Conservation (phyloP, 1,139 yeast species). For the Lodderomyces theae region DNA sequence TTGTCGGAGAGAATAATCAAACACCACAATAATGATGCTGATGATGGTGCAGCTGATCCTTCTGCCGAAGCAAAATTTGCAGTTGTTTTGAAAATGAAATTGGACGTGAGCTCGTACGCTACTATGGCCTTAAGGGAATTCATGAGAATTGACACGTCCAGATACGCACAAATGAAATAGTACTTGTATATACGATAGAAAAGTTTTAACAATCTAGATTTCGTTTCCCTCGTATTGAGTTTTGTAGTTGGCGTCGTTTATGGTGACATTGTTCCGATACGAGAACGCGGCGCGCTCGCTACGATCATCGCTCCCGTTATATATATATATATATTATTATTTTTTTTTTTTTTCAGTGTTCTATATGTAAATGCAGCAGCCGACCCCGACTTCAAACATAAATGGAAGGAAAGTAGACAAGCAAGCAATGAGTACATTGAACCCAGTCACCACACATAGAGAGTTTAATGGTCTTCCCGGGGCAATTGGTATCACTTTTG, state of each 20-base stretch:
- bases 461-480: conserved; percentile 85
- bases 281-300: too few relatives aligned
- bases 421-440: conserved; percentile 30
- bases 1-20: conserved; percentile 20
- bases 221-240: too few relatives aligned
- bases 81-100: conserved; percentile 69
- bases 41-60: conserved; percentile 38
- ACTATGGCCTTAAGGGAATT: conserved; percentile 96
- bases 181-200: background rate
- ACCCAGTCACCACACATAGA: conserved; percentile 65
- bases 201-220: too few relatives aligned
- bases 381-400: background rate
- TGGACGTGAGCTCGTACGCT: conserved; percentile 90
- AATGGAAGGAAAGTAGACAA: background rate
- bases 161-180: conserved; percentile 23
- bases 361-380: background rate
- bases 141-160: conserved; percentile 78
- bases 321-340: too few relatives aligned
- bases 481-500: conserved; percentile 60
- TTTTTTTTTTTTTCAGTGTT: too few relatives aligned
- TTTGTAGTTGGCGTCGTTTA: too few relatives aligned
- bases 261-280: too few relatives aligned
- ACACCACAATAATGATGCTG: too few relatives aligned
- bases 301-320: too few relatives aligned
- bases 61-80: conserved; percentile 46